Conservation (phyloP, 306 rosid species). For the Casuarina cunninghamiana region DNA sequence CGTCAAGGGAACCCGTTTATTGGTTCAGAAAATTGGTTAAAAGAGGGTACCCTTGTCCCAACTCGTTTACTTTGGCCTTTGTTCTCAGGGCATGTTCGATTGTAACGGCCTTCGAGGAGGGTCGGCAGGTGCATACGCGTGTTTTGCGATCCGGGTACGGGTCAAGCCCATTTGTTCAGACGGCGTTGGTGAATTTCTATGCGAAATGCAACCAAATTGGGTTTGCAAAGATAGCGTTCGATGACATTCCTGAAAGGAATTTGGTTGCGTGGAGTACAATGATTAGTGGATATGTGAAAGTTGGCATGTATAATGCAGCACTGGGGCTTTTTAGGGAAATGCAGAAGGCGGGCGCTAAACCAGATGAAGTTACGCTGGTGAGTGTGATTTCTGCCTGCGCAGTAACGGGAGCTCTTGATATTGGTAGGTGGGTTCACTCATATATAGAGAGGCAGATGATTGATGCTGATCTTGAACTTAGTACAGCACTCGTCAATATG, state of each 20-base stretch:
- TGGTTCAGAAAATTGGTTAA: constrained; percentile 19
- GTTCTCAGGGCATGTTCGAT: constrained; percentile 33
- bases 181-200: constrained; percentile 26
- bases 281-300: constrained; percentile 27
- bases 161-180: constrained; percentile 22
- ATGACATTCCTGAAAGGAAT: constrained; percentile 33
- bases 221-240: constrained; percentile 20
- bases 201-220: constrained; percentile 21
- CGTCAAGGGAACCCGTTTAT: constrained; percentile 26
- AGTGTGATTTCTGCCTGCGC: constrained; percentile 29
- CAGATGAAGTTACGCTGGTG: constrained; percentile 25
- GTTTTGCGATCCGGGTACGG: constrained; percentile 26
- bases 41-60: constrained; percentile 24
- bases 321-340: constrained; percentile 26
- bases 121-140: constrained; percentile 19
- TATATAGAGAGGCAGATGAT: constrained; percentile 24
- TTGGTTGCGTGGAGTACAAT: constrained; percentile 30
- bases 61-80: constrained; percentile 30
- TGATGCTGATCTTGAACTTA: constrained; percentile 28
- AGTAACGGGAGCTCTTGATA: constrained; percentile 18
- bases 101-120: constrained; percentile 17
- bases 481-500: constrained; percentile 34
- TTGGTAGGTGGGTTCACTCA: constrained; percentile 28
- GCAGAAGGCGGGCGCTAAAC: constrained; percentile 29
- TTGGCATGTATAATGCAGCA: constrained; percentile 19